Evolutionary conservation across 2,329 filamentous ascomycete species (phyloP), one percentile per base, ranked within the genome.

Genomic region (Fusarium xyrophilum): DNA sequence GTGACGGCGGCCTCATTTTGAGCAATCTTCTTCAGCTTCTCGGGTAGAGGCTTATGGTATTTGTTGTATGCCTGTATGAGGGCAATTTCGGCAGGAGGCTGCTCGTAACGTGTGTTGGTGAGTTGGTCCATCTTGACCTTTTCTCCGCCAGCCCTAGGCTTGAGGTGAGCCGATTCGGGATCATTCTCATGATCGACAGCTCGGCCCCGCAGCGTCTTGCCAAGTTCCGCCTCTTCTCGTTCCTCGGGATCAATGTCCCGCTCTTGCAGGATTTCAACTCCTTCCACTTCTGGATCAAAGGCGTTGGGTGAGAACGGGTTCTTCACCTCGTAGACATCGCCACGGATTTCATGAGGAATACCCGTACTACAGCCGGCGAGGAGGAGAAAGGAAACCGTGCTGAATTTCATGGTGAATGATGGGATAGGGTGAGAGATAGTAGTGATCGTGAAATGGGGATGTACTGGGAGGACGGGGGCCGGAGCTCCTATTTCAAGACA

Each of bases 41-140:
- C 47, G 4, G 80, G 76, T 7, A 81, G 51, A 6, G 67, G 61
- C 38, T 73, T 73, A 14, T 75, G 74, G 57, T 81, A 82, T 67
- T 82, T 83, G 56, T 75, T 61, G 32, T 78, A 77, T 1, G 79
- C 78, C 25, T 73, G 71, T 39, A 77, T 60, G 13, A 78, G 74
- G 13, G 74, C 71, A 27, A 69, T 56, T 1, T 73, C 68, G 47
- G 52, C 80, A 61, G 77, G 79, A 14, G 79, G 77, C 13, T 73
- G 74, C 12, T 64, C 63, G 65, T 77, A 82, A 0, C 65, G 53
- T 1, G 64, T 50, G 60, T 84, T 84, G 39, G 60, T 63, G 6
- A 81, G 68, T 21, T 80, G 76, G 1, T 67, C 44, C 14, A 83
- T 44, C 1, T 68, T 67, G 52, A 80, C 79, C 5, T 55, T 62